phyloP scores from a whole-genome alignment of 1,139 yeast genomes.

The Lodderomyces pseudojiufengensis region DNA sequence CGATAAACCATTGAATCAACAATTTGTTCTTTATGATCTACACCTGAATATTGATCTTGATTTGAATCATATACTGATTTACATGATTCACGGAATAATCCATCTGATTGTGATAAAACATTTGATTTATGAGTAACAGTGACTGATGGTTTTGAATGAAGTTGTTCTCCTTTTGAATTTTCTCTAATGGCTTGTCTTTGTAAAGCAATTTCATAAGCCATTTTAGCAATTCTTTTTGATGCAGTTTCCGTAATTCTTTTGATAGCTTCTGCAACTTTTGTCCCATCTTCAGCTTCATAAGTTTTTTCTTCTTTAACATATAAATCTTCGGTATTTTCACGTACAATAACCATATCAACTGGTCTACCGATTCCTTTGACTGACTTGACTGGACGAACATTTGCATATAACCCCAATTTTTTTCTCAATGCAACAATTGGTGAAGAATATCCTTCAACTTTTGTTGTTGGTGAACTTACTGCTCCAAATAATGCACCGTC shows the following conservation, averaged over 20 bases:
- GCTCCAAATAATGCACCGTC: constrained; percentile 98
- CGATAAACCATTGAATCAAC: constrained; percentile 99
- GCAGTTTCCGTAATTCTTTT: constrained; percentile 92
- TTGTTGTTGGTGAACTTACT: constrained; percentile 89
- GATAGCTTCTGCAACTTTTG: constrained; percentile 93
- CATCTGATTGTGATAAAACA: constrained; percentile 89
- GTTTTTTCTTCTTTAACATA: constrained; percentile 90
- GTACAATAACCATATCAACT: constrained; percentile 94
- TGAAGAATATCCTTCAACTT: constrained; percentile 94
- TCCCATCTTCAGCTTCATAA: constrained; percentile 64
- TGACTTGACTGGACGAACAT: constrained; percentile 95
- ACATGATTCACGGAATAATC: constrained; percentile 91
- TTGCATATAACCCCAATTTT: constrained; percentile 90
- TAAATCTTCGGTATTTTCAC: constrained; percentile 97
- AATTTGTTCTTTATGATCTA: constrained; percentile 86
- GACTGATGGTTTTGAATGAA: constrained; percentile 61
- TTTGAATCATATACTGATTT: constrained; percentile 70
- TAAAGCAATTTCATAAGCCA: constrained; percentile 88
- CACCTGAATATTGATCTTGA: constrained; percentile 50
- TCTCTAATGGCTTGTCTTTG: constrained; percentile 84
- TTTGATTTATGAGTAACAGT: constrained; percentile 97
- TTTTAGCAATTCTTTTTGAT: constrained; percentile 77
- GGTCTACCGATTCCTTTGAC: constrained; percentile 81
- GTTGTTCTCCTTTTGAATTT: constrained; percentile 40
- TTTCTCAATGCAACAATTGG: constrained; percentile 97